phyloP scores from a whole-genome alignment of 257 asterid species.

The Solanum acaule region DNA sequence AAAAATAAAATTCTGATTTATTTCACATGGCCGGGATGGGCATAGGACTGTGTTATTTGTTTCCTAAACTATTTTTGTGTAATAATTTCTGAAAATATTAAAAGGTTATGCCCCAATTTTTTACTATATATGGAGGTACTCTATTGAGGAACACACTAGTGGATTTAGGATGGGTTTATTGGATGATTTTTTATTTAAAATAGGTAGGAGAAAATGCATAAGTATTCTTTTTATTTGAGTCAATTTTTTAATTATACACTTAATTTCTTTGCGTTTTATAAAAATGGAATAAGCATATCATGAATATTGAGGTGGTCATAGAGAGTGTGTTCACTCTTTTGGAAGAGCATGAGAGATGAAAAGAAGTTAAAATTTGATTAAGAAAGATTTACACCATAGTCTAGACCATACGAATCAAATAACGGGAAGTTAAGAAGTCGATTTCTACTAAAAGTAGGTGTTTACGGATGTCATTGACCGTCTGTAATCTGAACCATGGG shows the following conservation, averaged over 20 bases:
- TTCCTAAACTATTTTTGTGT: neutral
- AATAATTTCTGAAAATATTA: neutral
- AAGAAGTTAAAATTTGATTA: no score
- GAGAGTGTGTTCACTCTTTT: neutral
- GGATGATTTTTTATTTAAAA: neutral
- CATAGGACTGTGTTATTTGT: neutral
- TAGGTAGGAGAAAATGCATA: neutral
- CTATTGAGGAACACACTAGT: neutral
- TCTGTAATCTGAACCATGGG: no score
- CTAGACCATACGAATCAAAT: no score
- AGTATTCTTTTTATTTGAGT: neutral
- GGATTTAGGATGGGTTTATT: neutral
- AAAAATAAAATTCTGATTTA: slow-evolving; percentile 2
- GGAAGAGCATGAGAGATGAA: neutral
- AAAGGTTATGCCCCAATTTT: neutral
- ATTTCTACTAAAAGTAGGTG: no score
- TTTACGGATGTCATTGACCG: no score
- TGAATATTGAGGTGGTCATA: neutral
- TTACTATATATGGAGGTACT: neutral
- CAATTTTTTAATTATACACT: neutral
- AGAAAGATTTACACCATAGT: no score
- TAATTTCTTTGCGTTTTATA: neutral
- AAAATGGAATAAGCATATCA: no score
- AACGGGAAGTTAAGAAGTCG: no score
- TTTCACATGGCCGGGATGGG: slow-evolving; percentile 58